phyloP scores from a whole-genome alignment of 2,329 filamentous ascomycete genomes.

The Penicillium expansum region DNA sequence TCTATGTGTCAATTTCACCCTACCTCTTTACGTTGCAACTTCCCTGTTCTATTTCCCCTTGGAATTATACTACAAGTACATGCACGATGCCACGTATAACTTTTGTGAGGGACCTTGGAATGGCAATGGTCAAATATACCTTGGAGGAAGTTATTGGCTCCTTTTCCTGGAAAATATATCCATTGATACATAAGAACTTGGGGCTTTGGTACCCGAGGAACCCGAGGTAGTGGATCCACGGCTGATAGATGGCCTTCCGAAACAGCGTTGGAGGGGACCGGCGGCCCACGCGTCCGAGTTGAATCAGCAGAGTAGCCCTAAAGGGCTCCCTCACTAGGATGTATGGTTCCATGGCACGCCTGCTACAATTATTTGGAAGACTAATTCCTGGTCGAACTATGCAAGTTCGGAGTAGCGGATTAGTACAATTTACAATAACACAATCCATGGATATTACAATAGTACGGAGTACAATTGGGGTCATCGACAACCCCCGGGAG shows the following conservation, averaged over 20 bases:
- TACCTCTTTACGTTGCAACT: neutral
- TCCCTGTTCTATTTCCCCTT: neutral
- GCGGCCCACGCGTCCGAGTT: neutral
- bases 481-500: neutral
- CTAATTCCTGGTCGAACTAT: neutral
- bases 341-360: neutral
- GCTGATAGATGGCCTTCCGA: conserved; percentile 7
- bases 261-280: neutral
- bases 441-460: neutral
- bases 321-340: neutral
- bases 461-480: neutral
- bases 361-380: neutral
- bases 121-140: neutral
- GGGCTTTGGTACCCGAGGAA: conserved; percentile 7
- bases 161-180: neutral
- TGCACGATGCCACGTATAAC: neutral
- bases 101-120: neutral
- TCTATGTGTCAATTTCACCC: neutral
- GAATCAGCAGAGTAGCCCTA: neutral
- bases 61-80: neutral
- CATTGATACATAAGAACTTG: neutral
- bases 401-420: too few relatives aligned
- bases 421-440: too few relatives aligned
- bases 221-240: conserved; percentile 4
- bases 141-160: neutral